Percentiles rank a stretch among this genome's conserved stretches.
Conservation (phyloP, 2,329 filamentous ascomycete species). For the Verticillium longisporum region DNA sequence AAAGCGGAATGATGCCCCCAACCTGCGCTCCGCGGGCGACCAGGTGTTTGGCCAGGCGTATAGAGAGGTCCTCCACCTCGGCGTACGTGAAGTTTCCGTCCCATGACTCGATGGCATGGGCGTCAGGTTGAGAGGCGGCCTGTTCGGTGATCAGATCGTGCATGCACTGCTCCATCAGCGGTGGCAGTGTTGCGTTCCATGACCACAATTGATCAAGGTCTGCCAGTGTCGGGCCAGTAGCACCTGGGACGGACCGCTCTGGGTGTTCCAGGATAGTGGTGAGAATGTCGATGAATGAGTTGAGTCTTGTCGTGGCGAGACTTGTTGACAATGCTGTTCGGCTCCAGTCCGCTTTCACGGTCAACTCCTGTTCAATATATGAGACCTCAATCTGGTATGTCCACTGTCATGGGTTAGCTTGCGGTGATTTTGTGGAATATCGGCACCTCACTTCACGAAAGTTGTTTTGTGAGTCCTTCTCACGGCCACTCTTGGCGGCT, state of each 20-base stretch:
- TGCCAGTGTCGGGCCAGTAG: slow-evolving; percentile 16
- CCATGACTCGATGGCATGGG: slow-evolving; percentile 40
- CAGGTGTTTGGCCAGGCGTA: slow-evolving; percentile 31
- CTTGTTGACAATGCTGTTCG: slow-evolving; percentile 9
- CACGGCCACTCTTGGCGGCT: not conserved
- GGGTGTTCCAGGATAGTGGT: slow-evolving; percentile 9
- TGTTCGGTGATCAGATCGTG: slow-evolving; percentile 38
- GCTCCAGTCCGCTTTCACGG: slow-evolving; percentile 13
- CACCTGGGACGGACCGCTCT: slow-evolving; percentile 5
- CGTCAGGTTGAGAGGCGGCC: slow-evolving; percentile 26
- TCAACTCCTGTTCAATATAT: slow-evolving; percentile 7
- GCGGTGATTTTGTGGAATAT: not conserved
- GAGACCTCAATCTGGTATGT: slow-evolving; percentile 14
- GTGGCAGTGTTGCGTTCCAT: slow-evolving; percentile 36
- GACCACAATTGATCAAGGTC: slow-evolving; percentile 37
- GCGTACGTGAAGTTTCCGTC: slow-evolving; percentile 40
- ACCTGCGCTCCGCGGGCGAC: slow-evolving; percentile 24
- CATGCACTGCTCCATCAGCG: slow-evolving; percentile 33
- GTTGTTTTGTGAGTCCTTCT: not conserved
- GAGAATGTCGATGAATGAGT: slow-evolving; percentile 14
- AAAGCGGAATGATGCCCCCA: slow-evolving; percentile 40
- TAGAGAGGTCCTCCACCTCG: slow-evolving; percentile 35
- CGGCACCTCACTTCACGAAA: not conserved
- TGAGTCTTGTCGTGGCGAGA: slow-evolving; percentile 11
- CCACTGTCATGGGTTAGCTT: slow-evolving; percentile 9